Percentiles rank a stretch among this genome's conserved stretches.
These are phyloP conservation scores for Kwoniella shivajii DNA, from an alignment of 1,284 basidiomycete species.

Conservation along the genomic window DNA sequence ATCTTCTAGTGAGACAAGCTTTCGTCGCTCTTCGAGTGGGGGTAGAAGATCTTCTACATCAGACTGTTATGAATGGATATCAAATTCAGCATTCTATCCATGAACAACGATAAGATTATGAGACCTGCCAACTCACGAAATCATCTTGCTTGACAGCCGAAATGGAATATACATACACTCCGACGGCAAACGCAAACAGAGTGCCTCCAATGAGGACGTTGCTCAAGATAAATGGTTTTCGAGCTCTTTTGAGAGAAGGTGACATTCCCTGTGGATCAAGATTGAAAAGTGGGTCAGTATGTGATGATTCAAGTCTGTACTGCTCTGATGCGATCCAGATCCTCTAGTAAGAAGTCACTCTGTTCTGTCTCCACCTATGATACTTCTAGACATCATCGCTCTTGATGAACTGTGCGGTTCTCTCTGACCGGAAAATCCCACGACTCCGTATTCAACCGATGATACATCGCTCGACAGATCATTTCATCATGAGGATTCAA, in stretches of 20 bases:
- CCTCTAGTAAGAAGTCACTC: no score
- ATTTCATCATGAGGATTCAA: not conserved
- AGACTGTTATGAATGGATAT: constrained; percentile 29
- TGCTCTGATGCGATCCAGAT: no score
- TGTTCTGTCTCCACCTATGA: no score
- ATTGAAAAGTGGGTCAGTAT: no score
- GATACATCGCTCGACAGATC: no score
- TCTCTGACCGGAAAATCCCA: no score
- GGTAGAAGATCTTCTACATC: constrained; percentile 54
- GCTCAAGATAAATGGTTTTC: constrained; percentile 74
- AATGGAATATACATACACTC: constrained; percentile 91
- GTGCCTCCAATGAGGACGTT: constrained; percentile 77
- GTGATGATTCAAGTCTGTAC: no score
- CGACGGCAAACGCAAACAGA: constrained; percentile 74
- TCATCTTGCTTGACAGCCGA: constrained; percentile 89
- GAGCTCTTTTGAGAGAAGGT: constrained; percentile 79
- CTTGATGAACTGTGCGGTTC: no score
- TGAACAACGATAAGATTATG: not conserved
- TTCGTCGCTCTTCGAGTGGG: constrained; percentile 43
- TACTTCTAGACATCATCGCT: no score
- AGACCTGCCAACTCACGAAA: constrained; percentile 60
- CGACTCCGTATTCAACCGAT: constrained; percentile 4
- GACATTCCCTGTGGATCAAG: constrained; percentile 69
- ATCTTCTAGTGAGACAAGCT: constrained; percentile 52
- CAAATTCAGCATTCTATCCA: not conserved